Percentiles rank a stretch among this genome's conserved stretches.
Conservation (phyloP, 2,329 filamentous ascomycete genomes). For the Botrytis porri region DNA sequence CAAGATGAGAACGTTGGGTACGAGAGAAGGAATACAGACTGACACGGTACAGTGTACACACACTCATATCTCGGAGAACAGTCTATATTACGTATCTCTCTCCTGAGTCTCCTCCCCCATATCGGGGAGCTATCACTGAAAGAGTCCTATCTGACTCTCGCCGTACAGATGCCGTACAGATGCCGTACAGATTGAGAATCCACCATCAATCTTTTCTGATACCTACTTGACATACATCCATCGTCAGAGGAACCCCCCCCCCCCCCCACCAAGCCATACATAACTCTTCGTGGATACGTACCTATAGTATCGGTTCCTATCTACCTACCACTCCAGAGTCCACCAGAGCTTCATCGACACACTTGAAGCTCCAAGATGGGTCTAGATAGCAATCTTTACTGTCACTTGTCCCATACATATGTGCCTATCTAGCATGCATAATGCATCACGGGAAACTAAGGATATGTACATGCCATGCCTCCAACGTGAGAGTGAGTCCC, state of each 20-base stretch:
- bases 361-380: not conserved
- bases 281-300: not conserved
- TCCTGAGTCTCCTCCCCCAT: not conserved
- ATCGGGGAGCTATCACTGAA: not conserved
- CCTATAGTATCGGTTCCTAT: not conserved
- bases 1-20: not conserved
- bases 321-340: not conserved
- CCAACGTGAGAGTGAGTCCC: not conserved
- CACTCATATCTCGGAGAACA: not conserved
- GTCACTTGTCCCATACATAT: not conserved
- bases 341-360: not conserved
- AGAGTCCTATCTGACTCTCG: not conserved
- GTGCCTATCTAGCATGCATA: not conserved
- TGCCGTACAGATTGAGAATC: not conserved
- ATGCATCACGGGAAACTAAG: conserved; percentile 5
- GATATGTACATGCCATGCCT: not conserved
- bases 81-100: not conserved
- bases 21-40: not conserved
- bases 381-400: not conserved
- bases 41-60: not conserved
- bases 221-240: not conserved
- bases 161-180: not conserved
- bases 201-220: not conserved
- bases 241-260: not conserved
- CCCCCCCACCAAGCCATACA: not conserved